Evolutionary conservation across 2,329 filamentous ascomycete species (phyloP).

Genomic region (Ambrosiella xylebori): DNA sequence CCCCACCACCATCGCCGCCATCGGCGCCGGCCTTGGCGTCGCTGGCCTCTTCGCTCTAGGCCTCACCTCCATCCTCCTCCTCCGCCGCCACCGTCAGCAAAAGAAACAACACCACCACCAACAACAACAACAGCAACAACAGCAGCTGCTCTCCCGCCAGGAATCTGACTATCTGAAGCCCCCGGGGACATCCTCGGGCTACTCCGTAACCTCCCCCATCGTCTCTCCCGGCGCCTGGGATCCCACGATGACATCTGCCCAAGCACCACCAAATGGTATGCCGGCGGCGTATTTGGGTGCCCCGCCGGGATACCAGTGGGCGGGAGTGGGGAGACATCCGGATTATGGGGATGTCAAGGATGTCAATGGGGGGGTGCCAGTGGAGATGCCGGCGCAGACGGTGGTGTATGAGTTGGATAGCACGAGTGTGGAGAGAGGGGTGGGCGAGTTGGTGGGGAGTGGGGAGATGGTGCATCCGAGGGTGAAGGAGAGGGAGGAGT

Average conservation of each 20-base stretch:
- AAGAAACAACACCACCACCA: slow-evolving; percentile 14
- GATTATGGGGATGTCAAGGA: not conserved
- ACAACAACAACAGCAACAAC: slow-evolving; percentile 13
- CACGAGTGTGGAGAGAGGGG: slow-evolving; percentile 5
- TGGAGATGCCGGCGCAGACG: not conserved
- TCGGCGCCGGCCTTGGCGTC: too few species aligned
- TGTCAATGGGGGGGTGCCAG: not conserved
- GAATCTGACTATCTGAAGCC: slow-evolving; percentile 2
- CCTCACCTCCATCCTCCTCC: not conserved
- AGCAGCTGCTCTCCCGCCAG: not conserved
- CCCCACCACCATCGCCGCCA: not conserved
- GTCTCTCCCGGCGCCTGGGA: slow-evolving; percentile 1
- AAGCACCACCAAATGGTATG: too few species aligned
- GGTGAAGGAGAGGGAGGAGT: slow-evolving; percentile 17
- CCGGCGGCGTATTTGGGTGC: not conserved
- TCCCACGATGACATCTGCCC: not conserved
- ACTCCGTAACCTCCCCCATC: slow-evolving; percentile 4
- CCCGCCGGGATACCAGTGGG: not conserved
- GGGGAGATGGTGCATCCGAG: slow-evolving; percentile 11
- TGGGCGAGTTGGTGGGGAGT: slow-evolving; percentile 6
- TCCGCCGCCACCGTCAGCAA: not conserved
- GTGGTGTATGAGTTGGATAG: slow-evolving; percentile 12
- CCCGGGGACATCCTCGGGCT: slow-evolving; percentile 1
- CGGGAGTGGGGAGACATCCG: not conserved
- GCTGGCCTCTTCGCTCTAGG: too few species aligned